phyloP scores from a whole-genome alignment of 306 rosid genomes.

The Acacia acuminata region DNA sequence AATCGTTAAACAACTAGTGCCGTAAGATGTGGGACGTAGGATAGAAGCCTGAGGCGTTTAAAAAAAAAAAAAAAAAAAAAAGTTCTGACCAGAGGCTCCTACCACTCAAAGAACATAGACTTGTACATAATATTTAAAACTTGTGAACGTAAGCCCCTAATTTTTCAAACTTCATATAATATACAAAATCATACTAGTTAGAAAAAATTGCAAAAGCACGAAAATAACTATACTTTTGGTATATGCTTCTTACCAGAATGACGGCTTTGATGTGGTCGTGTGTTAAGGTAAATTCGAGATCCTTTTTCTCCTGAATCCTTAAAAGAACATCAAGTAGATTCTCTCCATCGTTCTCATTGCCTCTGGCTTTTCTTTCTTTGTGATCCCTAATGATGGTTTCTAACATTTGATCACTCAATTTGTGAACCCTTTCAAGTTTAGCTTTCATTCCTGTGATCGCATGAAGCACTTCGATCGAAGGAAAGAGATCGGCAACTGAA shows the following conservation, averaged over 20 bases:
- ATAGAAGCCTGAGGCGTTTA: too few relatives aligned
- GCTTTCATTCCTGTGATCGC: not conserved
- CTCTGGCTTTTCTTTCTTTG: not conserved
- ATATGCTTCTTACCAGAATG: not conserved
- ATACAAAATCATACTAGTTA: too few relatives aligned
- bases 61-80: too few relatives aligned
- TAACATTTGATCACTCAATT: not conserved
- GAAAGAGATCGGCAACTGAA: constrained; percentile 11
- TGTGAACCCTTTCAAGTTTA: not conserved
- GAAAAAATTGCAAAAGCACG: too few relatives aligned
- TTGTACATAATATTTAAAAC: too few relatives aligned
- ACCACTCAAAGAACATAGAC: too few relatives aligned
- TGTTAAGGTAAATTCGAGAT: not conserved
- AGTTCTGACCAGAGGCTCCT: too few relatives aligned
- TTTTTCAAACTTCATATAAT: too few relatives aligned
- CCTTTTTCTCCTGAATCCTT: not conserved
- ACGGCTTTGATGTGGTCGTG: not conserved
- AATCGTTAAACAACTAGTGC: too few relatives aligned
- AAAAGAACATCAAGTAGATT: constrained; percentile 1
- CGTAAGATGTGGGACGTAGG: too few relatives aligned
- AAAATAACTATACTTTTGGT: too few relatives aligned
- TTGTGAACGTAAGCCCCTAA: too few relatives aligned
- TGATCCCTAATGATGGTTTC: not conserved
- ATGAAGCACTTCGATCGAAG: not conserved
- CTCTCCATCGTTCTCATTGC: not conserved